Evolutionary conservation across 768 basidiomycete genomes (phyloP), one percentile per base, ranked within the genome.

Genomic region (Sarcomyxa edulis): DNA sequence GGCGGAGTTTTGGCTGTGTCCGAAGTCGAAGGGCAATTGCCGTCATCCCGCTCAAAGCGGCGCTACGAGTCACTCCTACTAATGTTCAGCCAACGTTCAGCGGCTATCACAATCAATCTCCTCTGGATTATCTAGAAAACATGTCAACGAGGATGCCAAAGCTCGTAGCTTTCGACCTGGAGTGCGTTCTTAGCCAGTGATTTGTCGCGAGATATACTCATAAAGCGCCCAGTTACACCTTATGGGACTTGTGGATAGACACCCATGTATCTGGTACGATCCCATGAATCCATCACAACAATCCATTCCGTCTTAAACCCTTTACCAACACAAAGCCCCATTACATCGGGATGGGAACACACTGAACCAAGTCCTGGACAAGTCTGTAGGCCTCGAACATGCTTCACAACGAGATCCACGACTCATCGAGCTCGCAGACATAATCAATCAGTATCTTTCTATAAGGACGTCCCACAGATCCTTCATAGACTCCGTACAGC

Each of bases 231-330:
- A 89, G 88, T 53, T 91, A 85, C 55, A 92, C 90, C 0, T 65
- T 92, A 5, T 92, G 88, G 89, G 75, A 82, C 41, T 65, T 91
- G 11, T 91, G 88, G 89, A 82, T 92, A 37, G 90, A 93, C 56
- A 79, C 79, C 12, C 83, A 90, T 54, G 69, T 86, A 36, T 62
- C 69, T 30, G 74, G 78, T 71, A 43, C n/a, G 53, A 15, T 29
- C 11, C 34, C 24, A 18, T 29, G 3, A 37, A n/a, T 12, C 20
- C 32, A 23, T 10, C 27, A 10, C 18, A 15, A 29, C 15, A 39
- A 15, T n/a, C 18, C 9, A 20, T 6, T 23, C 24, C 15, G 5
- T 19, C 14, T 25, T 20, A 19, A 21, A 10, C 18, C 20, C 37
- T 21, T 4, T 5, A n/a, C 8, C 8, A 28, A 18, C 2, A 12